phyloP scores from a whole-genome alignment of 805 yeast genomes.

The Cyberlindnera saturnus region DNA sequence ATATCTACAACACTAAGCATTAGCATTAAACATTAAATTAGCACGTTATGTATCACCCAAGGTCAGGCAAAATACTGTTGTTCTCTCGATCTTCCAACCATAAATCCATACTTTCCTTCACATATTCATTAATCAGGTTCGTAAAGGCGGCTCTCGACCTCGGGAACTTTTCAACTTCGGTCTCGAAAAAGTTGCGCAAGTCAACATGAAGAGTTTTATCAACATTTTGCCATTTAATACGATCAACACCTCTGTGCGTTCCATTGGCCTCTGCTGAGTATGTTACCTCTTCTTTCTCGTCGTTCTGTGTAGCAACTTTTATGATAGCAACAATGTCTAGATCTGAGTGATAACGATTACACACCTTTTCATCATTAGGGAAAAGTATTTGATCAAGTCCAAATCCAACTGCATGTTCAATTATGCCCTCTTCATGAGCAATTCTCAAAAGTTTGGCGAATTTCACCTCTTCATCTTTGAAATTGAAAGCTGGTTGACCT shows the following conservation, averaged over 20 bases:
- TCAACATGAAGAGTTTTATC: constrained; percentile 10
- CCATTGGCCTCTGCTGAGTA: background rate
- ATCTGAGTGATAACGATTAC: constrained; percentile 27
- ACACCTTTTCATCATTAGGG: constrained; percentile 31
- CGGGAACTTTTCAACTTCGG: constrained; percentile 7
- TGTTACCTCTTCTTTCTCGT: background rate
- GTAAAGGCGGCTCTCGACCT: constrained; percentile 8
- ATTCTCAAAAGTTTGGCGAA: constrained; percentile 8
- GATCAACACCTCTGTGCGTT: background rate
- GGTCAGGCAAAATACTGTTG: background rate
- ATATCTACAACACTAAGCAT: too few relatives aligned
- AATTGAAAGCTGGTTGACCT: background rate
- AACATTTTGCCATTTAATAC: constrained; percentile 2
- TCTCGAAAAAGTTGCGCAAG: constrained; percentile 10
- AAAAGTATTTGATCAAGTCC: constrained; percentile 28
- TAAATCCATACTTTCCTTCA: constrained; percentile 12
- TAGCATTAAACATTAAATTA: too few relatives aligned
- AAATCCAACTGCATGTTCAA: constrained; percentile 5
- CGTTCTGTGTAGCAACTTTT: constrained; percentile 1
- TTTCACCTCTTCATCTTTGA: constrained; percentile 11
- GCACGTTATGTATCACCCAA: background rate
- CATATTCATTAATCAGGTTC: constrained; percentile 14
- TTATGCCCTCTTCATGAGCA: constrained; percentile 8
- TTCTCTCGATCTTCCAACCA: constrained; percentile 4
- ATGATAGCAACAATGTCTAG: constrained; percentile 25